These are phyloP conservation scores for Fagopyrum homotropicum DNA, from an alignment of 148 eudicot species.

Conservation along the genomic window DNA sequence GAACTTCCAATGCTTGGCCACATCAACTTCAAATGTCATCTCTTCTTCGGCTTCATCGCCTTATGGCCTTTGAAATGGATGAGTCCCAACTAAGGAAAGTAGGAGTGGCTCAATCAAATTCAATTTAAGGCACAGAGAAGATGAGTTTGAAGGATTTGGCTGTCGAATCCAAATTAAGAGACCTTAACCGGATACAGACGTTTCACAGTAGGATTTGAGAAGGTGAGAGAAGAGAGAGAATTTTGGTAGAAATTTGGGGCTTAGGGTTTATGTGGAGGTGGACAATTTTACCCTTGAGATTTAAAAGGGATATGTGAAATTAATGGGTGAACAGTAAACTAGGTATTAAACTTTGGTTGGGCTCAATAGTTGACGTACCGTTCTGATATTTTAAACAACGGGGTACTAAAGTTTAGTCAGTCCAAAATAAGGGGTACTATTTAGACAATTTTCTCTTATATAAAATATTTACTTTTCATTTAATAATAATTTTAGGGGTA, in stretches of 20 bases:
- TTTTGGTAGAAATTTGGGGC: no score
- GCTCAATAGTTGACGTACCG: no score
- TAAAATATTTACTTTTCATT: no score
- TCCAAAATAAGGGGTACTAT: no score
- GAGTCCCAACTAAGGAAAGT: conserved; percentile 5
- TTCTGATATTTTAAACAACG: no score
- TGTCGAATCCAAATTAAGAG: conserved; percentile 43
- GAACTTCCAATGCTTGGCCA: background rate
- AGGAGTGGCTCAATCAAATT: conserved; percentile 35
- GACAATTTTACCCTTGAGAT: conserved; percentile 29
- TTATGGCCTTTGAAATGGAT: conserved; percentile 27
- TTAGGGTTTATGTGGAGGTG: no score
- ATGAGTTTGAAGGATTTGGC: conserved; percentile 26
- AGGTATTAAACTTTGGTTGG: no score
- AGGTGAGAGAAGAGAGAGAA: conserved; percentile 20
- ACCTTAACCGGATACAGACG: conserved; percentile 59
- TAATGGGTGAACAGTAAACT: no score
- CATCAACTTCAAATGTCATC: conserved; percentile 16
- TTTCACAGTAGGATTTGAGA: conserved; percentile 49
- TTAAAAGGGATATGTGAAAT: no score
- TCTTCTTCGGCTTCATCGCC: conserved; percentile 35
- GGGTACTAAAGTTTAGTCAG: no score
- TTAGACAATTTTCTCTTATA: no score
- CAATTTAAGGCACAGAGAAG: conserved; percentile 43
- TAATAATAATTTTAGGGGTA: no score